A percentile compares a stretch with the other conserved stretches of the same genome.
Evolutionary conservation across 345 rosid species (phyloP).

Genomic region (Pistacia atlantica): DNA sequence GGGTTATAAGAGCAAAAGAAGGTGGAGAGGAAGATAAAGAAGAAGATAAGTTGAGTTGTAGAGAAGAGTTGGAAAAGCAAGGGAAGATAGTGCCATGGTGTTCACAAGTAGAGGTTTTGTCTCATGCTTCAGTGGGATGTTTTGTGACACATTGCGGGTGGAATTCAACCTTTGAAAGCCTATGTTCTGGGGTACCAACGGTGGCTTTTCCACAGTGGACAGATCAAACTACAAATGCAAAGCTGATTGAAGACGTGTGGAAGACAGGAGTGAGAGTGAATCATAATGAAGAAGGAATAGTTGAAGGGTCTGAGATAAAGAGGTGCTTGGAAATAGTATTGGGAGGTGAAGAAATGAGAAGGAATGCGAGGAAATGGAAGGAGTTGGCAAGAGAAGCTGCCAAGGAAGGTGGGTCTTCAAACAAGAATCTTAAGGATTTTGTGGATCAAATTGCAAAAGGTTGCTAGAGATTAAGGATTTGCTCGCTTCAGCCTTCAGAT

Average conservation of each 20-base stretch:
- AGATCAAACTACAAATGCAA: slow-evolving; percentile 63
- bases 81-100: slow-evolving; percentile 77
- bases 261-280: slow-evolving; percentile 51
- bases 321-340: slow-evolving; percentile 47
- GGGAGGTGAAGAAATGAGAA: slow-evolving; percentile 44
- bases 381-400: slow-evolving; percentile 29
- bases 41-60: slow-evolving; percentile 34
- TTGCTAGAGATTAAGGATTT: too few relatives aligned
- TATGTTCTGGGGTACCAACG: slow-evolving; percentile 48
- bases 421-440: slow-evolving; percentile 14
- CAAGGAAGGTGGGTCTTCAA: too few relatives aligned
- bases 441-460: too few relatives aligned
- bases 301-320: slow-evolving; percentile 50
- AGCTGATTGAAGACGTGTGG: slow-evolving; percentile 64
- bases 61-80: slow-evolving; percentile 45
- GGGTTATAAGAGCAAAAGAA: slow-evolving; percentile 44
- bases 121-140: slow-evolving; percentile 47
- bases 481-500: too few relatives aligned
- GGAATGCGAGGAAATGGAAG: slow-evolving; percentile 55
- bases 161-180: slow-evolving; percentile 70
- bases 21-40: slow-evolving; percentile 28
- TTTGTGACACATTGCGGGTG: slow-evolving; percentile 75
- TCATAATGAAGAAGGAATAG: slow-evolving; percentile 43
- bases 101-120: slow-evolving; percentile 58
- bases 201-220: slow-evolving; percentile 66